These are phyloP conservation scores for Phytophthora litchii DNA, from an alignment of 352 stramenopile genomes.

Conservation along the genomic window DNA sequence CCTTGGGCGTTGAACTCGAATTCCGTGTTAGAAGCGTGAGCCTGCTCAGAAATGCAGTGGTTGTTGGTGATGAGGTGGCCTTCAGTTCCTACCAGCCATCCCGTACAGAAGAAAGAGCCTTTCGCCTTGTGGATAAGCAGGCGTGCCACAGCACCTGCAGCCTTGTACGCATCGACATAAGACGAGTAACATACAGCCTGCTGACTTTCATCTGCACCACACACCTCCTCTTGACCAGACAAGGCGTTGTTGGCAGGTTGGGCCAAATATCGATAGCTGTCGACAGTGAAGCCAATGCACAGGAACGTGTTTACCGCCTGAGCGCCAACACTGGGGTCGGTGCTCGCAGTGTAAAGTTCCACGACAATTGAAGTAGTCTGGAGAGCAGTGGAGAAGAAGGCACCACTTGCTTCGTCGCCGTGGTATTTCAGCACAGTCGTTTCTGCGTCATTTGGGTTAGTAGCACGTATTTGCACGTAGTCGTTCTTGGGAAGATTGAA, in stretches of 20 bases:
- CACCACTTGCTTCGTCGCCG: slow-evolving; percentile 27
- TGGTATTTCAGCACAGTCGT: slow-evolving; percentile 42
- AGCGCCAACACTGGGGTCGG: slow-evolving; percentile 17
- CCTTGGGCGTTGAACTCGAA: slow-evolving; percentile 73
- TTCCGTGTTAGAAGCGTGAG: slow-evolving; percentile 58
- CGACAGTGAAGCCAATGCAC: slow-evolving; percentile 57
- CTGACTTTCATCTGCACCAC: slow-evolving; percentile 61
- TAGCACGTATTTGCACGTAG: slow-evolving; percentile 53
- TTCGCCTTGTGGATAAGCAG: slow-evolving; percentile 68
- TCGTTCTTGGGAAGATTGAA: slow-evolving; percentile 70
- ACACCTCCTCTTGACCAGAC: slow-evolving; percentile 54
- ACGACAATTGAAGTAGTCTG: slow-evolving; percentile 47
- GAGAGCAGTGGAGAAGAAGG: slow-evolving; percentile 49
- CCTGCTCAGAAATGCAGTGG: slow-evolving; percentile 65
- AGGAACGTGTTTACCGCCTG: slow-evolving; percentile 31
- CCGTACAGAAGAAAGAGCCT: slow-evolving; percentile 71
- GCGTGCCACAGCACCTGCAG: slow-evolving; percentile 49
- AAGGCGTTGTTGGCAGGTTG: slow-evolving; percentile 30
- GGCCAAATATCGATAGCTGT: slow-evolving; percentile 48
- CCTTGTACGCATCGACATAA: slow-evolving; percentile 26
- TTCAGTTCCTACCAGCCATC: slow-evolving; percentile 75
- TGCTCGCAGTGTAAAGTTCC: slow-evolving; percentile 49
- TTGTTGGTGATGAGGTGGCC: slow-evolving; percentile 82
- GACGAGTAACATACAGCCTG: slow-evolving; percentile 56
- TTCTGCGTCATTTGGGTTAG: slow-evolving; percentile 31